A percentile compares a stretch with the other conserved stretches of the same genome.
Evolutionary conservation across 73 alveolate genomes (phyloP).

Genomic region (Tetrahymena elliotti): DNA sequence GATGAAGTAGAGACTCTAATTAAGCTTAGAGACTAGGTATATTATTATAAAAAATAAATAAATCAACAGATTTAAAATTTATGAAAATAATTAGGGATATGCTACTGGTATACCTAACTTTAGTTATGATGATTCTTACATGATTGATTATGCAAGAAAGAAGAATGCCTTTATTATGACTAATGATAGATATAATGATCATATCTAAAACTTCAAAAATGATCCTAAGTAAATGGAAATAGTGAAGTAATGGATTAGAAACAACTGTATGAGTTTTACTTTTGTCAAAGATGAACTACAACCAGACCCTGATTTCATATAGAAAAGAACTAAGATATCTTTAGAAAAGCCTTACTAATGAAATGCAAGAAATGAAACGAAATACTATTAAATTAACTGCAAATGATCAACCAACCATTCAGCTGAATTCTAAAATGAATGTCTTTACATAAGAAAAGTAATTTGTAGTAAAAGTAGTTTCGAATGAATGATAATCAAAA

Average conservation of each 20-base stretch:
- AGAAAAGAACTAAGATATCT: slow-evolving; percentile 1
- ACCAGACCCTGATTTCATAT: slow-evolving; percentile 83
- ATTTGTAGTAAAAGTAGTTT: not conserved
- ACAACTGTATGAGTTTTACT: slow-evolving; percentile 78
- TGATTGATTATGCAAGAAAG: slow-evolving; percentile 84
- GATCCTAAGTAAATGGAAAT: slow-evolving; percentile 64
- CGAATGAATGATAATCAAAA: not conserved
- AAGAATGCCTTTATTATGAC: slow-evolving; percentile 81
- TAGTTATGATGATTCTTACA: slow-evolving; percentile 90
- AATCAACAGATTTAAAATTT: not conserved
- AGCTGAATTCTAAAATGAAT: not conserved
- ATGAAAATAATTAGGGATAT: slow-evolving; percentile 42
- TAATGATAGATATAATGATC: slow-evolving; percentile 88
- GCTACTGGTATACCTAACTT: slow-evolving; percentile 82
- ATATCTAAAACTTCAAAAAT: slow-evolving; percentile 54
- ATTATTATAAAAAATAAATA: not conserved
- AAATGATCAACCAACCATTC: not conserved
- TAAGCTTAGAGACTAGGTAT: slow-evolving; percentile 29
- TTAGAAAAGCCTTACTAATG: not conserved
- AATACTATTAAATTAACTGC: not conserved
- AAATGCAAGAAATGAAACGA: not conserved
- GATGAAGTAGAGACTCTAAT: slow-evolving; percentile 71
- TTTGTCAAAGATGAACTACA: slow-evolving; percentile 76
- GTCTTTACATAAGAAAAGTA: not conserved
- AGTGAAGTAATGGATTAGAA: slow-evolving; percentile 77